Evolutionary conservation across 805 yeast genomes (phyloP).

Genomic region (Zygosaccharomyces bisporus): DNA sequence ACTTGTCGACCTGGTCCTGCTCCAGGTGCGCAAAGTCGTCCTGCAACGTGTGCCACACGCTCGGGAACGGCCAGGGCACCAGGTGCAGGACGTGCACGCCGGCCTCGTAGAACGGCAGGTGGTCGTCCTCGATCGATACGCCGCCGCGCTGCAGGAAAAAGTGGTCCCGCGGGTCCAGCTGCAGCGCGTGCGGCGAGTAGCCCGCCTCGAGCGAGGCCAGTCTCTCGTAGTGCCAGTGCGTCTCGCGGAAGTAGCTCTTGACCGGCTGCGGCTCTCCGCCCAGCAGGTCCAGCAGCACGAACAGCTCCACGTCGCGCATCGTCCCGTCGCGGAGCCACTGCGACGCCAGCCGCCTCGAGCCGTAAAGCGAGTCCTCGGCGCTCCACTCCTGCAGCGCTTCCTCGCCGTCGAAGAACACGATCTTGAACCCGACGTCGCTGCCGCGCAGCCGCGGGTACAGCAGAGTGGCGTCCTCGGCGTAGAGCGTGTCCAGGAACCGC

Average conservation of each 20-base stretch:
- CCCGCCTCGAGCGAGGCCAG: slow-evolving; percentile 38
- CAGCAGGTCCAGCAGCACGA: slow-evolving; percentile 49
- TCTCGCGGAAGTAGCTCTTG: slow-evolving; percentile 43
- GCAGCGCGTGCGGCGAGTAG: neutral
- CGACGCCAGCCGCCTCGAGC: slow-evolving; percentile 48
- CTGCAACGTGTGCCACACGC: slow-evolving; percentile 47
- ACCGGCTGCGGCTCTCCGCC: slow-evolving; percentile 38
- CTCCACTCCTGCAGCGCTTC: slow-evolving; percentile 57
- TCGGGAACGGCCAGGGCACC: slow-evolving; percentile 51
- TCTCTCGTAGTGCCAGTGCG: slow-evolving; percentile 39
- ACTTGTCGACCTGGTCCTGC: slow-evolving; percentile 40
- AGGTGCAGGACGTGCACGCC: slow-evolving; percentile 51
- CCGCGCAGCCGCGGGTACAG: slow-evolving; percentile 17
- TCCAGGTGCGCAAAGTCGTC: slow-evolving; percentile 46
- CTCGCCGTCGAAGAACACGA: slow-evolving; percentile 59
- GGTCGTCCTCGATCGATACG: slow-evolving; percentile 45
- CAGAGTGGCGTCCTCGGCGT: slow-evolving; percentile 9
- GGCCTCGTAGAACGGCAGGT: slow-evolving; percentile 45
- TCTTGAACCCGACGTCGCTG: slow-evolving; percentile 38
- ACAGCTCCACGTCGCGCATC: slow-evolving; percentile 39
- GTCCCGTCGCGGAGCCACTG: slow-evolving; percentile 33
- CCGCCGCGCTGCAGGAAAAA: slow-evolving; percentile 11
- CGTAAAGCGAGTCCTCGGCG: slow-evolving; percentile 51
- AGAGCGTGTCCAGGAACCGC: slow-evolving; percentile 25
- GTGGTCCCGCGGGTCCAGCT: slow-evolving; percentile 16